Conservation (phyloP, 2,329 filamentous ascomycete genomes). For the Fusarium fujikuroi region DNA sequence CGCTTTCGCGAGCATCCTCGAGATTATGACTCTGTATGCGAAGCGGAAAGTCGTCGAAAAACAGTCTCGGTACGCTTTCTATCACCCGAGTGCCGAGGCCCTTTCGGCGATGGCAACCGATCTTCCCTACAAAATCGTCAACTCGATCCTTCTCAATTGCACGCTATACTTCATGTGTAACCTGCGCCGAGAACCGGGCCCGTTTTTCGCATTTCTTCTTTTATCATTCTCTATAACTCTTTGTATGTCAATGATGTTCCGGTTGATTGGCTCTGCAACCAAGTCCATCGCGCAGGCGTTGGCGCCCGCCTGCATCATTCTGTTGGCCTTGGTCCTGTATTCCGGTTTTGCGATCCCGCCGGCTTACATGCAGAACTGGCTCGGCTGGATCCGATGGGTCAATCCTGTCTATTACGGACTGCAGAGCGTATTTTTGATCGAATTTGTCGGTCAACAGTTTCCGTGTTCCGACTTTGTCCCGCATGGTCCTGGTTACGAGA, state of each 20-base stretch:
- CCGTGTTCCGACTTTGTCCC: constrained; percentile 56
- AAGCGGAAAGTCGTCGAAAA: constrained; percentile 49
- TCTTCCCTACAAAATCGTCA: constrained; percentile 34
- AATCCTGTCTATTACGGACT: constrained; percentile 71
- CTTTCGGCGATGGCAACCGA: constrained; percentile 30
- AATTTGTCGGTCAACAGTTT: constrained; percentile 62
- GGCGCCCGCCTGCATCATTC: constrained; percentile 37
- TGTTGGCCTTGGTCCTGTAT: constrained; percentile 54
- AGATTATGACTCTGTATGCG: constrained; percentile 39
- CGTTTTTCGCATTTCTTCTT: constrained; percentile 59
- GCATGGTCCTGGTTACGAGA: background rate
- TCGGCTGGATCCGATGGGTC: constrained; percentile 73
- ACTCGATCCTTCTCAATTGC: constrained; percentile 50
- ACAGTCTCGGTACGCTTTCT: constrained; percentile 48
- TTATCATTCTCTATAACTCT: constrained; percentile 64
- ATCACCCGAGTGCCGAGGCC: constrained; percentile 45
- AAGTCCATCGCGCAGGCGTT: constrained; percentile 38
- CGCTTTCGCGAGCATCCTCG: constrained; percentile 33
- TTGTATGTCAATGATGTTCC: constrained; percentile 73
- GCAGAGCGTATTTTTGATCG: constrained; percentile 71
- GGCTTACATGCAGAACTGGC: constrained; percentile 58
- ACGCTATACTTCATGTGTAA: constrained; percentile 74
- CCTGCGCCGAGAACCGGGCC: constrained; percentile 65
- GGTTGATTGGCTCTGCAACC: constrained; percentile 40
- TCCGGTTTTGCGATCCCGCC: constrained; percentile 60